A percentile compares a stretch with the other conserved stretches of the same genome.
Conservation (phyloP, 169 alveolate species). For the Fabrea salina region DNA sequence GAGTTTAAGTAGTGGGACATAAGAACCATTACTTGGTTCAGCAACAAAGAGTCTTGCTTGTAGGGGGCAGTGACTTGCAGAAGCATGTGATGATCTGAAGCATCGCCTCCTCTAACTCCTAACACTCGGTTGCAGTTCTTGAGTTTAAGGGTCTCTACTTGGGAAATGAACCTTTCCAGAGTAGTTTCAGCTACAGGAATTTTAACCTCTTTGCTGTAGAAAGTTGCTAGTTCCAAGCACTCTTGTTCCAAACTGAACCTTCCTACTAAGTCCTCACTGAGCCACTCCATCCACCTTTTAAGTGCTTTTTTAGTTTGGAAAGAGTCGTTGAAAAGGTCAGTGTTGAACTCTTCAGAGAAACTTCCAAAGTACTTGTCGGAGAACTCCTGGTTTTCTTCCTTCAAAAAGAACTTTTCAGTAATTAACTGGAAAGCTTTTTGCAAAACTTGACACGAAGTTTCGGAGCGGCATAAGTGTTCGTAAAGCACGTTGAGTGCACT, state of each 20-base stretch:
- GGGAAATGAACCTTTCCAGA: constrained; percentile 3
- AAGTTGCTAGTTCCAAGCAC: neutral
- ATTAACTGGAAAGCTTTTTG: constrained; percentile 1
- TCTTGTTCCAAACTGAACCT: constrained; percentile 26
- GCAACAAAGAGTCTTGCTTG: neutral
- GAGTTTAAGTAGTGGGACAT: neutral
- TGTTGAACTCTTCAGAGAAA: neutral
- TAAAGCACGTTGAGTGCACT: neutral
- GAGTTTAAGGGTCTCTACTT: neutral
- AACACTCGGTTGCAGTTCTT: constrained; percentile 8
- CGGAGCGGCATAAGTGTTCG: neutral
- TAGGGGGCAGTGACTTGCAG: neutral
- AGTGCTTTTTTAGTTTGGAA: neutral
- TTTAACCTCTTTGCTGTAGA: constrained; percentile 14
- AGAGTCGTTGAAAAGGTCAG: neutral
- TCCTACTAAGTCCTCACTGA: neutral
- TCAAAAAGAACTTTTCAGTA: neutral
- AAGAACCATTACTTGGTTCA: neutral
- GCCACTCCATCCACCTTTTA: constrained; percentile 22
- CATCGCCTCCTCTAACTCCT: neutral
- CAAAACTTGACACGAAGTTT: neutral
- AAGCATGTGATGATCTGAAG: neutral
- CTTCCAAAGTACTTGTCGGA: neutral
- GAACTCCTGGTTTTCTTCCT: neutral
- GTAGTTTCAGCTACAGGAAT: neutral